phyloP scores from a whole-genome alignment of 441 rosid genomes.

The California macrophylla region DNA sequence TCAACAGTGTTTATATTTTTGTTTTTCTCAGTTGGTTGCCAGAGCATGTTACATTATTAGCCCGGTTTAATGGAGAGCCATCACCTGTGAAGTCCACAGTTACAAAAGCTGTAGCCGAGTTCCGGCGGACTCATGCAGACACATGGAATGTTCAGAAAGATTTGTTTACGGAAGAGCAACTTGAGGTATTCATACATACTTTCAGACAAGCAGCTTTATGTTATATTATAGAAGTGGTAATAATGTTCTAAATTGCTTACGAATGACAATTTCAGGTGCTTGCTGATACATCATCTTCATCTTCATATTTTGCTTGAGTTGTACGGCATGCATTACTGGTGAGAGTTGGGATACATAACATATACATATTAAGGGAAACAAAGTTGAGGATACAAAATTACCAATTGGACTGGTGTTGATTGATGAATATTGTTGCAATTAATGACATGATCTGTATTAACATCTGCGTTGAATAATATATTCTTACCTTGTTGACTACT shows the following conservation, averaged over 20 bases:
- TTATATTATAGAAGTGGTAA: neutral
- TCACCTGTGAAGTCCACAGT: constrained; percentile 86
- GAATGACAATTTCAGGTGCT: constrained; percentile 51
- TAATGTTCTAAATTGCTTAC: constrained; percentile 4
- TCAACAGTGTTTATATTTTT: neutral
- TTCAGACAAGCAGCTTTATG: neutral
- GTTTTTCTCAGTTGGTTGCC: constrained; percentile 67
- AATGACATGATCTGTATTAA: too few species aligned
- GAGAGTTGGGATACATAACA: too few species aligned
- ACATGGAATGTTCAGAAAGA: constrained; percentile 94
- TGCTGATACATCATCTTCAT: constrained; percentile 90
- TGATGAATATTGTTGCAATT: too few species aligned
- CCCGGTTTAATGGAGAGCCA: constrained; percentile 77
- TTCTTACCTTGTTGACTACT: too few species aligned
- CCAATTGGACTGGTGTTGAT: too few species aligned
- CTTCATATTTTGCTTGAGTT: constrained; percentile 86
- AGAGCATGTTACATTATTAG: constrained; percentile 77
- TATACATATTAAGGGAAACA: too few species aligned
- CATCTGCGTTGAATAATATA: too few species aligned
- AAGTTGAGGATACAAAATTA: too few species aligned
- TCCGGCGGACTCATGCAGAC: constrained; percentile 94
- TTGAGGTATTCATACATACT: constrained; percentile 49
- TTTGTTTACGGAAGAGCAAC: constrained; percentile 86
- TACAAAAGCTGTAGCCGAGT: constrained; percentile 95
- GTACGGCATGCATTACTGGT: too few species aligned